Conservation (phyloP, 257 asterid species). For the Parsonsia alboflavescens region DNA sequence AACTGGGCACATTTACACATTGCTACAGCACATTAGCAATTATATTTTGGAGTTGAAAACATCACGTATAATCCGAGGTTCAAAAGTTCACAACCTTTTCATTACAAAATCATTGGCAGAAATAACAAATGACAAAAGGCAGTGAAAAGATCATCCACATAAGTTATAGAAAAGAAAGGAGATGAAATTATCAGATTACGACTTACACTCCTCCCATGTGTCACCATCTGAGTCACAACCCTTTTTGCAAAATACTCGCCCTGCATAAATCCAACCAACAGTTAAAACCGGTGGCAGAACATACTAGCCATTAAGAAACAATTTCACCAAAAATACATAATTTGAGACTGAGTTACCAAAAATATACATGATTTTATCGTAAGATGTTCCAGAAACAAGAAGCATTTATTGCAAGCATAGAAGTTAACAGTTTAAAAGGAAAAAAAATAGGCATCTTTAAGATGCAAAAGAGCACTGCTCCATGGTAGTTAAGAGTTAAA, state of each 20-base stretch:
- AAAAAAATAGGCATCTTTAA: too few relatives aligned
- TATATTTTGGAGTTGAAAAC: background rate
- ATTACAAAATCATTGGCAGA: background rate
- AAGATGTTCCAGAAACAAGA: background rate
- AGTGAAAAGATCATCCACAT: background rate
- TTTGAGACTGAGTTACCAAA: too few relatives aligned
- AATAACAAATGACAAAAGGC: background rate
- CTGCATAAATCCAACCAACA: conserved; percentile 36
- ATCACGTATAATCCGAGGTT: background rate
- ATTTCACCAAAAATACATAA: background rate
- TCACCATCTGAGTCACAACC: conserved; percentile 88
- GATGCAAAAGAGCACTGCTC: background rate
- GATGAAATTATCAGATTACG: conserved; percentile 3
- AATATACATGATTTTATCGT: background rate
- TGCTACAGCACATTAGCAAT: background rate
- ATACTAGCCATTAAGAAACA: background rate
- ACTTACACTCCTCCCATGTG: conserved; percentile 79
- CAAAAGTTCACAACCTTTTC: background rate
- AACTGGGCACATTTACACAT: background rate
- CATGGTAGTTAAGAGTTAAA: too few relatives aligned
- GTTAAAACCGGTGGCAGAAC: too few relatives aligned
- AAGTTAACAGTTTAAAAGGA: too few relatives aligned
- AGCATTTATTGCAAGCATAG: too few relatives aligned
- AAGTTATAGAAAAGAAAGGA: background rate
- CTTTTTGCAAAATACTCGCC: conserved; percentile 93